Conservation (phyloP, 148 eudicot genomes). For the Rheum nobile region DNA sequence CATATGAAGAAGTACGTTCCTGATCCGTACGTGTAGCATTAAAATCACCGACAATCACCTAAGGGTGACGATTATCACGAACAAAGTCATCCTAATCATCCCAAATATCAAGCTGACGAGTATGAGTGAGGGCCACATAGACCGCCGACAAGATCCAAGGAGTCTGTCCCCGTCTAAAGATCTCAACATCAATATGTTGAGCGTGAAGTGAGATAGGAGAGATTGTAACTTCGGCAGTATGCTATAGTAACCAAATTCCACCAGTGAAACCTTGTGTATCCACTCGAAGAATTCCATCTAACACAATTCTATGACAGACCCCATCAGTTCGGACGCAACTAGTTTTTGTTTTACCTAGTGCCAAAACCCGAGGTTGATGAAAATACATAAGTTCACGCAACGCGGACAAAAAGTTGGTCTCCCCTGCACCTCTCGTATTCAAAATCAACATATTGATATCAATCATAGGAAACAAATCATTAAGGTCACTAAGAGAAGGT, state of each 20-base stretch:
- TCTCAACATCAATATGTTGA: background rate
- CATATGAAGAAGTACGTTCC: background rate
- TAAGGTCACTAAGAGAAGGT: too few relatives aligned
- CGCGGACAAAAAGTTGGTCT: background rate
- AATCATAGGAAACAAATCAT: too few relatives aligned
- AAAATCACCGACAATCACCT: too few relatives aligned
- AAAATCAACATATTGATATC: background rate
- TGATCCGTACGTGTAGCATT: too few relatives aligned
- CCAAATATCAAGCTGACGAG: background rate
- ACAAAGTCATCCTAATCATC: fast-evolving
- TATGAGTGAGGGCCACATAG: background rate
- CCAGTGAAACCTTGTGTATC: background rate
- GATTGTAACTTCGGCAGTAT: fast-evolving
- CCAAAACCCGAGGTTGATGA: background rate
- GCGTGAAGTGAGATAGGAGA: background rate
- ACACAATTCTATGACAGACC: background rate
- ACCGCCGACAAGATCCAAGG: background rate
- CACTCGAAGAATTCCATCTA: background rate
- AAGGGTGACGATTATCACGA: background rate
- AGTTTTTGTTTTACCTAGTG: background rate
- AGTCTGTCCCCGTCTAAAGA: background rate
- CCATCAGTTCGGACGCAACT: background rate
- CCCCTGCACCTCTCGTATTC: background rate
- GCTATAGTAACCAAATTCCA: background rate
- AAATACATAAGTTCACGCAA: background rate